phyloP scores from a whole-genome alignment of 108 stramenopile genomes.

The Cyclostephanos tholiformis region DNA sequence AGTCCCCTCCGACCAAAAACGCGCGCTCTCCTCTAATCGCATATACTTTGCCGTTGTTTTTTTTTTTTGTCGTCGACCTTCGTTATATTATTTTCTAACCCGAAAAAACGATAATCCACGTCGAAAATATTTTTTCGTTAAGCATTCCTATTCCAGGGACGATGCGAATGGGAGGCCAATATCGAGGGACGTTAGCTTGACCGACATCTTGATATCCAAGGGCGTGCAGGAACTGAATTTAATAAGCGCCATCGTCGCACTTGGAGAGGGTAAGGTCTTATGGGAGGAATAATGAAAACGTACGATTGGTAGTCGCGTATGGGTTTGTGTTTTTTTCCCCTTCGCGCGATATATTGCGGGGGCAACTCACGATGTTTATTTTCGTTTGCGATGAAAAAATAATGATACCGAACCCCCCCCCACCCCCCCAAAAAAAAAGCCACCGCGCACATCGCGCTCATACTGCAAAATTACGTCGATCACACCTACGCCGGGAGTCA shows the following conservation, averaged over 20 bases:
- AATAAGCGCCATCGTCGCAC: slow-evolving; percentile 42
- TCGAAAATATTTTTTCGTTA: too few species aligned
- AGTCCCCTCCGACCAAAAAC: too few species aligned
- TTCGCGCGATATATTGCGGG: background rate
- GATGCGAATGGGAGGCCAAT: slow-evolving; percentile 33
- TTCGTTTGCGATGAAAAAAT: background rate
- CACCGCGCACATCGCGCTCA: slow-evolving; percentile 53
- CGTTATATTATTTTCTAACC: too few species aligned
- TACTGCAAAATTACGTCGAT: slow-evolving; percentile 58
- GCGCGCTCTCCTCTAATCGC: too few species aligned
- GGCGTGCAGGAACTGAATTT: slow-evolving; percentile 39
- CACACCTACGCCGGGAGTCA: slow-evolving; percentile 71
- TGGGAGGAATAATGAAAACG: too few species aligned
- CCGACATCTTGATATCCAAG: slow-evolving; percentile 37
- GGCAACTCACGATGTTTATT: background rate
- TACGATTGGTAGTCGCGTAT: too few species aligned
- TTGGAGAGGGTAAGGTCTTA: slow-evolving; percentile 50
- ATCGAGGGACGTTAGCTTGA: slow-evolving; percentile 37
- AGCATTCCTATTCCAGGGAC: slow-evolving; percentile 25
- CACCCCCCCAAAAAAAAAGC: too few species aligned
- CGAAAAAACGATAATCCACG: too few species aligned
- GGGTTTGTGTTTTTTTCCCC: too few species aligned
- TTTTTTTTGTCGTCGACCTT: too few species aligned
- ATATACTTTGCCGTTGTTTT: too few species aligned
- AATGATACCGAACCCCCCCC: background rate